These are phyloP conservation scores for Penicillium lividum DNA, from an alignment of 495 filamentous ascomycete genomes.

Conservation along the genomic window DNA sequence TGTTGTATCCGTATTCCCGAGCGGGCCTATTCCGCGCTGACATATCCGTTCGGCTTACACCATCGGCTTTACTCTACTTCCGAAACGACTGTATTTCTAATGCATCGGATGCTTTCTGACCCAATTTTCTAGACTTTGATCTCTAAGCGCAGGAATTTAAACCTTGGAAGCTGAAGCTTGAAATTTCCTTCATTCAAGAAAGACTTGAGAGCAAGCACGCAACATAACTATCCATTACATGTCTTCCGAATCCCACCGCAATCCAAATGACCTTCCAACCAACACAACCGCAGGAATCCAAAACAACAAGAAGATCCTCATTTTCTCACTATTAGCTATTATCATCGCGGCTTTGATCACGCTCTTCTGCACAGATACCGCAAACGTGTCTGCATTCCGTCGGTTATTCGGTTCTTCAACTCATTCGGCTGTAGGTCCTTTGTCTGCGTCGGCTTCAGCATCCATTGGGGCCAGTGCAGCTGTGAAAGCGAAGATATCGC, in stretches of 20 bases:
- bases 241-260: conserved; percentile 24
- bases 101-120: background rate
- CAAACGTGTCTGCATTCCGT: conserved; percentile 36
- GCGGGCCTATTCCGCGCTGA: conserved; percentile 34
- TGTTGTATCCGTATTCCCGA: conserved; percentile 13
- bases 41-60: conserved; percentile 22
- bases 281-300: background rate
- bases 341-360: conserved; percentile 20
- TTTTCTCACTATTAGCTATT: conserved; percentile 19
- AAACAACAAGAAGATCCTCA: conserved; percentile 9
- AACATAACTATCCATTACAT: conserved; percentile 18
- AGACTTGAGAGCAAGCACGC: too few relatives aligned
- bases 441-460: conserved; percentile 6
- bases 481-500: background rate
- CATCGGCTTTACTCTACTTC: conserved; percentile 19
- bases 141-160: too few relatives aligned
- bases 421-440: conserved; percentile 7
- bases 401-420: conserved; percentile 27
- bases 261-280: background rate
- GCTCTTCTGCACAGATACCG: conserved; percentile 20
- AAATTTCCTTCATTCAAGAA: background rate
- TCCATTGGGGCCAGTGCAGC: conserved; percentile 2
- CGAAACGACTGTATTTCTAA: conserved; percentile 11
- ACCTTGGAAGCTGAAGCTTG: background rate
- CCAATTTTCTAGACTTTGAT: too few relatives aligned